A percentile compares a stretch with the other conserved stretches of the same genome.
phyloP scores from a whole-genome alignment of 345 rosid genomes.

The Microcos paniculata region DNA sequence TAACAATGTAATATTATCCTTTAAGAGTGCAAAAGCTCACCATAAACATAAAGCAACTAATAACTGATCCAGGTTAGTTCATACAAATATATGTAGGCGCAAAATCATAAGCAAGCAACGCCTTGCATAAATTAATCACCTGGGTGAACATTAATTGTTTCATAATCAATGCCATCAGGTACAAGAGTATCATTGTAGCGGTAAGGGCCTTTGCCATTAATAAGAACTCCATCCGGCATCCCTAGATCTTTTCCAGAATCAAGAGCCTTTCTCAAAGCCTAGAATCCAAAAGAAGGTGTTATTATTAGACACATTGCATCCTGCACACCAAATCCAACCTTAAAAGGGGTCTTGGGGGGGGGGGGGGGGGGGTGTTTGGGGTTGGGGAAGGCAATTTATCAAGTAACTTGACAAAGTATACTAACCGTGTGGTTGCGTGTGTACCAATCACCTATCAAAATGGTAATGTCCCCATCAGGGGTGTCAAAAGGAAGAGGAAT shows the following conservation, averaged over 20 bases:
- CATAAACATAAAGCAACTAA: neutral
- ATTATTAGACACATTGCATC: neutral
- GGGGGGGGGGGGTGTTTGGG: no score
- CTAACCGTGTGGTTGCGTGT: constrained; percentile 91
- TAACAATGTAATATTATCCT: constrained; percentile 1
- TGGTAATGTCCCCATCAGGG: constrained; percentile 77
- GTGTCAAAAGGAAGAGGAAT: constrained; percentile 83
- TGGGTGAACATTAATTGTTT: constrained; percentile 82
- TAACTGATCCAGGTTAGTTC: neutral
- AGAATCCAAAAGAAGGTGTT: constrained; percentile 20
- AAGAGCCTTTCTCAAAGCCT: constrained; percentile 92
- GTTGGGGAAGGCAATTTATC: no score
- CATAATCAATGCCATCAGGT: constrained; percentile 68
- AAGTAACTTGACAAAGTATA: constrained; percentile 9
- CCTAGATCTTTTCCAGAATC: constrained; percentile 91
- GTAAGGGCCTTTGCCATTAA: constrained; percentile 98
- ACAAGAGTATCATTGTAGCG: constrained; percentile 85
- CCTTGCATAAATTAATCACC: constrained; percentile 45
- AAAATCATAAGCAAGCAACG: neutral
- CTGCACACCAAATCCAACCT: neutral
- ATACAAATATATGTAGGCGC: neutral
- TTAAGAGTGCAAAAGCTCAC: neutral
- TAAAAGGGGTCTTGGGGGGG: no score
- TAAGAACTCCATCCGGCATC: constrained; percentile 96
- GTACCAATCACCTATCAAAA: constrained; percentile 95